Percentiles rank a stretch among this genome's conserved stretches.
These are phyloP conservation scores for Bathelium albidoporum DNA, from an alignment of 495 filamentous ascomycete genomes.

Conservation along the genomic window DNA sequence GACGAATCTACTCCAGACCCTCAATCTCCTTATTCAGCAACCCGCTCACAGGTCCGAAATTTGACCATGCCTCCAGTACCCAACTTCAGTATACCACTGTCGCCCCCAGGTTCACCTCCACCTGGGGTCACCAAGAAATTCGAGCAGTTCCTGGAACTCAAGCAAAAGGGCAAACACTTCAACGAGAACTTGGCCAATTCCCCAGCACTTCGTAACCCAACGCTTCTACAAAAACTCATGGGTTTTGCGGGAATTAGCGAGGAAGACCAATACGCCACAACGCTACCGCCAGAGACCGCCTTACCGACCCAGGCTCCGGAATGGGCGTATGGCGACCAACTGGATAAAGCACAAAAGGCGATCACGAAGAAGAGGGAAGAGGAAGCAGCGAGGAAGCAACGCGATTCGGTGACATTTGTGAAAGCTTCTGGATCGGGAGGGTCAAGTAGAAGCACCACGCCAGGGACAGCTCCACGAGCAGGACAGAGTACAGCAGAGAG, in stretches of 20 bases:
- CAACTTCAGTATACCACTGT: conserved; percentile 71
- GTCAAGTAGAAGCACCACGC: not conserved
- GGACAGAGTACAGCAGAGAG: not conserved
- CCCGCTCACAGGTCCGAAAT: conserved; percentile 58
- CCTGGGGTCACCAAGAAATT: conserved; percentile 57
- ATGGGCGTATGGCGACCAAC: not conserved
- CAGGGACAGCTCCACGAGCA: not conserved
- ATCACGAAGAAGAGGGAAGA: conserved; percentile 4
- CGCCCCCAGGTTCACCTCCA: conserved; percentile 68
- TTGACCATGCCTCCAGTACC: conserved; percentile 76
- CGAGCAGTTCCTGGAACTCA: conserved; percentile 71
- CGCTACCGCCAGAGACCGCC: conserved; percentile 43
- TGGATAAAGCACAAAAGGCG: not conserved
- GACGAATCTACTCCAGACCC: conserved; percentile 31
- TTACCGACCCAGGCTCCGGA: not conserved
- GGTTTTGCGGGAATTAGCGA: conserved; percentile 65
- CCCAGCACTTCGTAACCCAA: conserved; percentile 68
- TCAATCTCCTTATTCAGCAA: conserved; percentile 58
- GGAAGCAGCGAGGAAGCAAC: not conserved
- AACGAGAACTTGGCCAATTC: conserved; percentile 69
- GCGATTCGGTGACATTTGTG: not conserved
- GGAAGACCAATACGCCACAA: conserved; percentile 63
- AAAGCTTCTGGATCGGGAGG: not conserved
- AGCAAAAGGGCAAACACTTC: conserved; percentile 81
- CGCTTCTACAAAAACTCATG: conserved; percentile 66